Evolutionary conservation across 1,284 basidiomycete genomes (phyloP).

Genomic region (Omphalotus olearius): DNA sequence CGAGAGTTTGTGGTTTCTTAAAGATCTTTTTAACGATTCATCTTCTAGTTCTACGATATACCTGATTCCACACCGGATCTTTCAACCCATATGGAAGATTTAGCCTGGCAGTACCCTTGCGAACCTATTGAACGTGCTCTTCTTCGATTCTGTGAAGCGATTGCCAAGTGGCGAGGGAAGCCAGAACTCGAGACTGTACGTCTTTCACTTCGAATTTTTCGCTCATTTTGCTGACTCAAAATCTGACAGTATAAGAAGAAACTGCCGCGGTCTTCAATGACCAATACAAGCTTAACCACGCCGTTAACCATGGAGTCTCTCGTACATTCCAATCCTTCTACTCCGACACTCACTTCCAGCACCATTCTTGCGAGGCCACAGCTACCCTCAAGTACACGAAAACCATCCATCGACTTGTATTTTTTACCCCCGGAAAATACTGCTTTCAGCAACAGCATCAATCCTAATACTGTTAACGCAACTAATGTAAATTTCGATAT

Average conservation of each 20-base stretch:
- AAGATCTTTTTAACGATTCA: constrained; percentile 13
- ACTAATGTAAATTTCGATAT: too few species aligned
- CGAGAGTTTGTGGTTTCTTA: neutral
- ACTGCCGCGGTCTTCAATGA: constrained; percentile 13
- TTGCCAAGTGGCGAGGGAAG: constrained; percentile 75
- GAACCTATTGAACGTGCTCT: constrained; percentile 77
- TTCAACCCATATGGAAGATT: constrained; percentile 73
- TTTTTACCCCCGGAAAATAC: constrained; percentile 22
- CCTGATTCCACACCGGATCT: constrained; percentile 65
- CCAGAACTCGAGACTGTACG: constrained; percentile 75
- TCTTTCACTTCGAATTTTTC: constrained; percentile 9
- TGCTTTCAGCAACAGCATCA: constrained; percentile 18
- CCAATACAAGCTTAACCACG: constrained; percentile 19
- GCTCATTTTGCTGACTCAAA: neutral
- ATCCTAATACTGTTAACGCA: constrained; percentile 14
- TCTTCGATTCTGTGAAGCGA: constrained; percentile 73
- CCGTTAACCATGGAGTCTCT: constrained; percentile 57
- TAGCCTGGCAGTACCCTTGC: constrained; percentile 74
- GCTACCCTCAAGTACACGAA: constrained; percentile 20
- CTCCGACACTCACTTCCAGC: constrained; percentile 31
- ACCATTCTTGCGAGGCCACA: neutral
- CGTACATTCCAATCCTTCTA: constrained; percentile 59
- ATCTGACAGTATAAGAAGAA: constrained; percentile 10
- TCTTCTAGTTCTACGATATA: constrained; percentile 65
- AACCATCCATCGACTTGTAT: constrained; percentile 38